Evolutionary conservation across 2,329 filamentous ascomycete species (phyloP).

Genomic region (Aspergillus fumigatus): DNA sequence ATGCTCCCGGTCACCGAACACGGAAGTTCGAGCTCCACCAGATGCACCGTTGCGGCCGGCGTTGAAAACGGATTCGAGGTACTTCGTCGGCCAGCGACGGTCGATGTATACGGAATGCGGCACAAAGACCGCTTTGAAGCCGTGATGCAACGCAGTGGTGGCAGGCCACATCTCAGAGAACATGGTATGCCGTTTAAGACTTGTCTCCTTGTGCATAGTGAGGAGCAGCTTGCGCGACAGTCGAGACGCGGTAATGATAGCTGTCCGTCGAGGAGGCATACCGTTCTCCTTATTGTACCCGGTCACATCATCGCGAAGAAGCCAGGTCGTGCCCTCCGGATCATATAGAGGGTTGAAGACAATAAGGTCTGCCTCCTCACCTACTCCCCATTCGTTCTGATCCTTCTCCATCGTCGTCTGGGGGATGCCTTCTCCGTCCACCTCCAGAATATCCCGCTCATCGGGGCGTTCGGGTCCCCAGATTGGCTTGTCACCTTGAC

Average conservation of each 20-base stretch:
- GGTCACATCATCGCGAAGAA: constrained; percentile 75
- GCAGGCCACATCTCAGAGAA: constrained; percentile 97
- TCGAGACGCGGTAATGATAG: constrained; percentile 83
- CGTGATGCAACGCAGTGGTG: constrained; percentile 82
- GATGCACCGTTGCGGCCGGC: constrained; percentile 68
- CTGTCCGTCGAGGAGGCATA: constrained; percentile 67
- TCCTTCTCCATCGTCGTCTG: constrained; percentile 72
- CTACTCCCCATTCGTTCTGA: constrained; percentile 79
- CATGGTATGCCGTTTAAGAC: constrained; percentile 78
- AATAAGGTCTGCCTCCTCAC: constrained; percentile 86
- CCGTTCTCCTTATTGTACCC: constrained; percentile 66
- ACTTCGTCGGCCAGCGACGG: constrained; percentile 75
- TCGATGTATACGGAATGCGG: constrained; percentile 88
- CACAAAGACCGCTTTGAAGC: constrained; percentile 85
- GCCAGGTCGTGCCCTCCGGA: constrained; percentile 80
- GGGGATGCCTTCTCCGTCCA: constrained; percentile 68
- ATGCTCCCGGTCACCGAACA: constrained; percentile 81
- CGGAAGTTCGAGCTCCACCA: constrained; percentile 66
- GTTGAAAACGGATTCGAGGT: constrained; percentile 76
- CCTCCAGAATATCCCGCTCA: constrained; percentile 66
- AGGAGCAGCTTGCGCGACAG: constrained; percentile 75
- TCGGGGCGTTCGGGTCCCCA: constrained; percentile 78
- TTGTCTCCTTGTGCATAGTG: constrained; percentile 88
- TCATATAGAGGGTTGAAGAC: constrained; percentile 91
- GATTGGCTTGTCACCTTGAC: constrained; percentile 57